phyloP scores from a whole-genome alignment of 495 filamentous ascomycete species.

The Aspergillus hancockii region DNA sequence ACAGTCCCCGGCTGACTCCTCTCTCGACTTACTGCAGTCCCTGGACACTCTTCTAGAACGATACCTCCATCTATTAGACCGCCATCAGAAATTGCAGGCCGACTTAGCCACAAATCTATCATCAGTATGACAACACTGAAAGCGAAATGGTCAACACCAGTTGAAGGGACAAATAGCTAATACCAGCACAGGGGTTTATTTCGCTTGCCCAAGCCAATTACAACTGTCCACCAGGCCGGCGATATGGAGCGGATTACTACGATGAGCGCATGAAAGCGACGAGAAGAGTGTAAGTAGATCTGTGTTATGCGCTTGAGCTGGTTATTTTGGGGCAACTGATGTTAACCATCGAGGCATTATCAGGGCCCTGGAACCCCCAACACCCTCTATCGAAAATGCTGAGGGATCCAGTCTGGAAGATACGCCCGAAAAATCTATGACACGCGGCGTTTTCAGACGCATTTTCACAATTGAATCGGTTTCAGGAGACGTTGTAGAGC shows the following conservation, averaged over 20 bases:
- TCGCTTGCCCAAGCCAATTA: conserved; percentile 72
- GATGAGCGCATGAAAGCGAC: conserved; percentile 72
- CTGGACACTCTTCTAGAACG: conserved; percentile 68
- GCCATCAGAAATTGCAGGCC: conserved; percentile 63
- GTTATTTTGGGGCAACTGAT: background rate
- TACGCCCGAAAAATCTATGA: background rate
- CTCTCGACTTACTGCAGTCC: conserved; percentile 30
- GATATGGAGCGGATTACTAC: conserved; percentile 68
- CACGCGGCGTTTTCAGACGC: background rate
- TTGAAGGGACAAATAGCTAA: background rate
- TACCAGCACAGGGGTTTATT: conserved; percentile 47
- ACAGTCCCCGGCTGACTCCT: conserved; percentile 15
- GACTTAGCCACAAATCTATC: conserved; percentile 56
- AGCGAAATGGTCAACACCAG: background rate
- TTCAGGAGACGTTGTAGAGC: conserved; percentile 4
- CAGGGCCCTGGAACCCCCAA: background rate
- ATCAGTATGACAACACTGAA: conserved; percentile 40
- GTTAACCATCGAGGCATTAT: background rate
- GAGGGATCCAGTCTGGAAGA: background rate
- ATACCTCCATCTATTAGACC: conserved; percentile 70
- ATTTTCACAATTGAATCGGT: conserved; percentile 12
- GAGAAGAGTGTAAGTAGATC: conserved; percentile 38
- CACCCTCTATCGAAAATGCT: background rate
- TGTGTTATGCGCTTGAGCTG: conserved; percentile 3
- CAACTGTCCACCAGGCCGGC: conserved; percentile 58